Base-by-base conservation (phyloP, 768 basidiomycete species). In the Gymnopilus dilepis region DNA sequence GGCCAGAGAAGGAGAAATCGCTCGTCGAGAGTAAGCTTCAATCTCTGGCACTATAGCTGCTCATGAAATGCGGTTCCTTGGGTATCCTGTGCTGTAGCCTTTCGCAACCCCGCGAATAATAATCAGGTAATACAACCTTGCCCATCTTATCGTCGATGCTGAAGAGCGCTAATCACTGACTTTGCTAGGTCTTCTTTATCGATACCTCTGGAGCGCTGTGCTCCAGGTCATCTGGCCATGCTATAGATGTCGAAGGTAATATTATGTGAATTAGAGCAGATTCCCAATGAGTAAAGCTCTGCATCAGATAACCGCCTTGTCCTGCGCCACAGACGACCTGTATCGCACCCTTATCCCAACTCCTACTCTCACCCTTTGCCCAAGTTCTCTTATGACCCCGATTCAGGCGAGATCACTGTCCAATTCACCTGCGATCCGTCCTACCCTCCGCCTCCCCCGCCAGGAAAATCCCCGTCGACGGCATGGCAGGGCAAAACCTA, bases 321-420 rank as follows among this genome's bases (percentile, higher is more conserved):
- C 6, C 76, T 94, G 33, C 86, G 93, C 54, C 92, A 93, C 72
- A 79, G 92, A 56, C 84, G 90, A 48, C 93, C 91, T 0, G 74
- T 91, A 30, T 89, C 90, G 17, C 77, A 83, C 40, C 93, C 92
- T 5, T 94, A 86, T 70, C 93, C 93, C 2, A 94, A 93, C 69
- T 69, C 78, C 26, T 90, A 88, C 69, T 86, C 91, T 4, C 93
- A 94, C 67, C 86, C 89, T 2, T 81, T 90, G 24, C 92, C 92
- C 4, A 84, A 76, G 52, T 94, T 94, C 71, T 81, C 78, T 0
- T 92, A 88, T 70, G 76, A 80, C 42, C 68, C 73, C 21, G 70
- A 79, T 41, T 86, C 83, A 2, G 82, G 82, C 24, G 84, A 89
- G 57, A 87, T 94, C 57, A 77, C 78, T 1, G 81, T 88, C 1